Evolutionary conservation across 176 grass and related monocot species (phyloP), one percentile per base, ranked within the genome.

Genomic region (Saccharum officinarum): DNA sequence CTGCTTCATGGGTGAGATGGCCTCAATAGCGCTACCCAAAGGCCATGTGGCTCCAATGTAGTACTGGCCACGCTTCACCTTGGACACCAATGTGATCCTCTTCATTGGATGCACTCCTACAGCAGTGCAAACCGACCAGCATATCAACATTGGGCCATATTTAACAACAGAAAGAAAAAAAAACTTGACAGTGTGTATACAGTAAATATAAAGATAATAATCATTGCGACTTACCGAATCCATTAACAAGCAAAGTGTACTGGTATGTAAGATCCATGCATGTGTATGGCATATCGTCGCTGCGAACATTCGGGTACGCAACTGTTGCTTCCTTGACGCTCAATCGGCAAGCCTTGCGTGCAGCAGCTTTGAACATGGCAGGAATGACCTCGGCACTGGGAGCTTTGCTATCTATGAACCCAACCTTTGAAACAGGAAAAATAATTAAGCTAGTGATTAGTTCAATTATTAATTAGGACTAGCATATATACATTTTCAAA

Each of bases 81-180:
- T 71, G 68, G 67, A 71, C 8, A 71, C 68, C 9, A 71, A 71
- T 13, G 68, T 71, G 18, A 71, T 71, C 68, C 20, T 71, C 38
- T 71, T 42, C 20, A 3, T 42, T 41, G 68, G 68, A n/a, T 42
- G 37, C 6, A 71, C 0, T 10, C 37, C 68, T 71, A 57, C 37
- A 71, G 8, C 18, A 70, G 15, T n/a, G n/a, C n/a, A n/a, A 7
- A 20, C 10, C 3, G 3, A 41, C 1, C 8, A 5, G 31, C 6
- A 8, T 39, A 10, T 10, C 40, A 41, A 41, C 40, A 41, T n/a
- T 41, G 40, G 1, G 40, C 7, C 8, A 41, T n/a, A n/a, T n/a
- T 41, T 39, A 69, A 20, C 16, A 69, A 38, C 16, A 39, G 5
- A 44, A n/a, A n/a, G n/a, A 44, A 15, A 38, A 38, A 39, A 38